phyloP scores from a whole-genome alignment of 345 rosid genomes.

The Populus deltoides region DNA sequence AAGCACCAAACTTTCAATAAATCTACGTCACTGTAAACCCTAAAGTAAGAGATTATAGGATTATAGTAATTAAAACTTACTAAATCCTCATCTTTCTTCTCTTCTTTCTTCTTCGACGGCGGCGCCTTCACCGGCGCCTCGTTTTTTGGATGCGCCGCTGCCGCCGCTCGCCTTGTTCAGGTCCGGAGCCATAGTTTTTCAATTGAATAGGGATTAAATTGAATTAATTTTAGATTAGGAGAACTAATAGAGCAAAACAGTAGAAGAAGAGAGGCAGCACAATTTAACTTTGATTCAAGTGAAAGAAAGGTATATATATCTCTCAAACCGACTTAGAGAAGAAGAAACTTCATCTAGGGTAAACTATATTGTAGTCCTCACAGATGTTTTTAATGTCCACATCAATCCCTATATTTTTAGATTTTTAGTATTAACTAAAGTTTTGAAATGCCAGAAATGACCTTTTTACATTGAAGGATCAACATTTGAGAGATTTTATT shows the following conservation, averaged over 20 bases:
- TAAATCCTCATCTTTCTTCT: slow-evolving; percentile 87
- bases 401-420: no score
- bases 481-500: no score
- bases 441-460: no score
- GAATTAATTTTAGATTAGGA: background rate
- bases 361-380: no score
- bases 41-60: background rate
- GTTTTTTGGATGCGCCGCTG: slow-evolving; percentile 42
- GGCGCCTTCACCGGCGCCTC: slow-evolving; percentile 60
- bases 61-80: slow-evolving; percentile 31
- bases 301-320: background rate
- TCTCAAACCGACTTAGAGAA: slow-evolving; percentile 7
- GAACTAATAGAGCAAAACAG: background rate
- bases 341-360: slow-evolving; percentile 5
- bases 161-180: slow-evolving; percentile 46
- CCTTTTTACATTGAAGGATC: no score
- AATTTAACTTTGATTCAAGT: no score
- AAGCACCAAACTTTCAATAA: background rate
- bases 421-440: no score
- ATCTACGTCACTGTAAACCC: background rate
- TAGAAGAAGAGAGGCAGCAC: no score
- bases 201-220: no score
- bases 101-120: slow-evolving; percentile 80
- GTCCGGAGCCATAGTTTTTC: slow-evolving; percentile 45
- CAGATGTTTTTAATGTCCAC: no score